Conservation (phyloP, 768 basidiomycete genomes). For the Suillus variegatus region DNA sequence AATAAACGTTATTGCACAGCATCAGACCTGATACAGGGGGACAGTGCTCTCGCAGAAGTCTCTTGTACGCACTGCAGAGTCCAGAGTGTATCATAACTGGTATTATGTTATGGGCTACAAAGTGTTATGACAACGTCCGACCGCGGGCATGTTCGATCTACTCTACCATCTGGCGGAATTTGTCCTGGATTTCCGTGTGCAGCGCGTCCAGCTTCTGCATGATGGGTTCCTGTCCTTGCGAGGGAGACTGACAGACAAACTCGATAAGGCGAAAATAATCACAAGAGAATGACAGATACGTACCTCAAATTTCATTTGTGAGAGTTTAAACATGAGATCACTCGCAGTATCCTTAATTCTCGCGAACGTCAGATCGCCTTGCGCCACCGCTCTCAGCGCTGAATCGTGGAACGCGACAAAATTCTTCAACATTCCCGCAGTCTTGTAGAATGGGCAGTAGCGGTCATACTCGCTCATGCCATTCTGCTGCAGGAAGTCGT, state of each 20-base stretch:
- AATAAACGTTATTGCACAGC: background rate
- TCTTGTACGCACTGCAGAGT: background rate
- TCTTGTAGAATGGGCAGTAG: constrained; percentile 99
- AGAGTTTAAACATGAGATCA: constrained; percentile 96
- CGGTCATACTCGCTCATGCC: constrained; percentile 98
- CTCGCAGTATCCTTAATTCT: constrained; percentile 84
- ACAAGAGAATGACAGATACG: constrained; percentile 20
- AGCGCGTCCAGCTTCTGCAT: constrained; percentile 81
- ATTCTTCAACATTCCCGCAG: constrained; percentile 91
- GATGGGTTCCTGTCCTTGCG: constrained; percentile 84
- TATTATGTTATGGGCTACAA: constrained; percentile 29
- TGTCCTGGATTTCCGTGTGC: constrained; percentile 87
- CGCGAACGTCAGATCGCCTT: constrained; percentile 80
- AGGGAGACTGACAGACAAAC: constrained; percentile 66
- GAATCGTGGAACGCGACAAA: constrained; percentile 92
- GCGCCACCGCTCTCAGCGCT: constrained; percentile 83
- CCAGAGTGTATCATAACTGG: constrained; percentile 2
- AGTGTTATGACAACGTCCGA: background rate
- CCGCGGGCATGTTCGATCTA: constrained; percentile 34
- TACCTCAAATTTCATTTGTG: constrained; percentile 99
- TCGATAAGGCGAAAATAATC: background rate
- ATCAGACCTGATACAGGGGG: background rate
- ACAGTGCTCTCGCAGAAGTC: constrained; percentile 2
- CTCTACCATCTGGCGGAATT: constrained; percentile 85
- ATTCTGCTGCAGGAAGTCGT: constrained; percentile 97